These are phyloP conservation scores for Pistacia atlantica DNA, from an alignment of 345 rosid species.

Conservation along the genomic window DNA sequence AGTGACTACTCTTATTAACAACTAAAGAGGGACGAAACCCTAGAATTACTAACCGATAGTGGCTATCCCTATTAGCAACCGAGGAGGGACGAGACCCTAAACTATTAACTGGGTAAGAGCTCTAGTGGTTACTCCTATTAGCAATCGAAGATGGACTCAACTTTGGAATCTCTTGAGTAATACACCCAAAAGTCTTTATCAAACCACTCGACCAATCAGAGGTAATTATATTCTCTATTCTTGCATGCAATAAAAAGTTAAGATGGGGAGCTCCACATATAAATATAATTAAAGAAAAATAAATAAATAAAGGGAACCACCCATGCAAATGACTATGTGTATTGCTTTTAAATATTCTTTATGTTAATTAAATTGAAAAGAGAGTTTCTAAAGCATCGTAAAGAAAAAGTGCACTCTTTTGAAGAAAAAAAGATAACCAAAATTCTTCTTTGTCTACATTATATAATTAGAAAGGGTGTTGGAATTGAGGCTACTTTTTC, in stretches of 20 bases:
- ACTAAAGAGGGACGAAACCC: no score
- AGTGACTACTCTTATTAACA: no score
- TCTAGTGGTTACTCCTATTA: no score
- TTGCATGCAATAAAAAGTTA: background rate
- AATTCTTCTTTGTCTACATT: conserved; percentile 48
- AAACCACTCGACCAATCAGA: no score
- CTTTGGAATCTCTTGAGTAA: no score
- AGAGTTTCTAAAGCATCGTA: conserved; percentile 53
- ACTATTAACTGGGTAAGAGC: no score
- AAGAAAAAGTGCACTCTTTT: conserved; percentile 54
- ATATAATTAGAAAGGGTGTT: conserved; percentile 28
- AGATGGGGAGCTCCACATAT: background rate
- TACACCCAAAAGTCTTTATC: no score
- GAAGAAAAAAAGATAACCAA: conserved; percentile 37
- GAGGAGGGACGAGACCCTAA: no score
- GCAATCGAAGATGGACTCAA: no score
- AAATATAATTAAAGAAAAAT: background rate
- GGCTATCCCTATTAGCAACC: no score
- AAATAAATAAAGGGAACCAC: no score
- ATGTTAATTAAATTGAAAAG: conserved; percentile 34
- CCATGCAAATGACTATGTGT: conserved; percentile 18
- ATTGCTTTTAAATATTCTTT: conserved; percentile 14
- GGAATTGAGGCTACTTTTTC: conserved; percentile 37
- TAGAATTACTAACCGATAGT: no score
- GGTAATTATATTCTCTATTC: background rate